Evolutionary conservation across 1,284 basidiomycete species (phyloP), one percentile per base, ranked within the genome.

Genomic region (Grifola frondosa): DNA sequence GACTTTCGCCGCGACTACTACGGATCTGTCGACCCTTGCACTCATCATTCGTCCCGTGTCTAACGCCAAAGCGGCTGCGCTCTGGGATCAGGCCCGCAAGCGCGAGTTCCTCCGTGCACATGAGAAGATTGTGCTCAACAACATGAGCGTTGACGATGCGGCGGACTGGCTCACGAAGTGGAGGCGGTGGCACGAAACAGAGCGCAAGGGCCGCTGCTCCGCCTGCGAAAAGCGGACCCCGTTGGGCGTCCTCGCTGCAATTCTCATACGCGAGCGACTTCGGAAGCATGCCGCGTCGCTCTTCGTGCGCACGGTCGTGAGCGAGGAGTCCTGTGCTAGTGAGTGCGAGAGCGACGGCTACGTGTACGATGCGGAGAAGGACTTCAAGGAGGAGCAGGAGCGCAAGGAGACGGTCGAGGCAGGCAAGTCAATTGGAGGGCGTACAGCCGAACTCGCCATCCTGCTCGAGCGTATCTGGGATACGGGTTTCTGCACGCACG

Each of bases 361-460:
- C 24, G 62, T 66, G 30, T 57, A 60, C 30, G 67, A 67, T 36
- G 61, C 66, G 36, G 67, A 64, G 48, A 54, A 61, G 53, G 64
- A 66, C 30, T 49, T 49, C 26, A 48, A 53, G 46, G 65, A 50
- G 50, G 69, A 74, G 34, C 55, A 60, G 20, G 66, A 69, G 53
- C 70, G 73, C 59, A 57, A 60, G 38, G 67, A 64, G 35, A 78
- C 78, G 0, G 61, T 85, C 30, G 71, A 74, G 16, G 79, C 78
- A 21, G 80, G 81, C 15, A 70, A 69, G 40, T 78, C 81, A 41
- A 70, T 88, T 10, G 81, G 82, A 5, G 81, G 81, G 1, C 53
- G 62, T n/a, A 70, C 77, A 0, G 70, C 70, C 5, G 66, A 73
- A 41, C 65, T 87, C 10, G 81, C 75, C 1, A 66, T 71, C 44